Evolutionary conservation across 208 protist genomes (phyloP).

Genomic region (Trypanosoma lewisi): DNA sequence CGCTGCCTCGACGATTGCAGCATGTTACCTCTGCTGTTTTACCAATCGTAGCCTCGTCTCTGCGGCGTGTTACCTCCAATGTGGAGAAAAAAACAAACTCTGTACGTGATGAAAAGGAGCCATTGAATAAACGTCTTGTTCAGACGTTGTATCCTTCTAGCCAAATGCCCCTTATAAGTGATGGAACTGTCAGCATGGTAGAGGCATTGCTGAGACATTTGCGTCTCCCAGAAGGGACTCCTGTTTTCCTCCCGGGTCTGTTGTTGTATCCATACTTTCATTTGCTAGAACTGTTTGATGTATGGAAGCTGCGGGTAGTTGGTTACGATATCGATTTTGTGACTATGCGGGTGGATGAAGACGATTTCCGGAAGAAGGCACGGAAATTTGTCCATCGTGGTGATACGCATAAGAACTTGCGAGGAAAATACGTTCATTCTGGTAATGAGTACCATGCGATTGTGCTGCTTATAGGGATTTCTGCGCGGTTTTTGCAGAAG

Average conservation of each 20-base stretch:
- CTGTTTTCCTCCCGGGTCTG: conserved; percentile 24
- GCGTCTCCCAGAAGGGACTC: not conserved
- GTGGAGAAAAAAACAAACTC: not conserved
- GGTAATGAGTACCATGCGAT: not conserved
- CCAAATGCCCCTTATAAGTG: conserved; percentile 19
- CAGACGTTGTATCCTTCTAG: conserved; percentile 3
- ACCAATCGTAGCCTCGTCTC: not conserved
- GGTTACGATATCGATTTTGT: conserved; percentile 34
- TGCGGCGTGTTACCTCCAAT: not conserved
- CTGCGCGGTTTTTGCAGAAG: conserved; percentile 27
- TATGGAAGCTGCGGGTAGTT: conserved; percentile 17
- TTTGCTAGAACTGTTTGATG: conserved; percentile 21
- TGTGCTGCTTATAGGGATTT: conserved; percentile 26
- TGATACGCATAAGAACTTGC: not conserved
- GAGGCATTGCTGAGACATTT: conserved; percentile 18
- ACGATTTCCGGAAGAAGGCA: conserved; percentile 9
- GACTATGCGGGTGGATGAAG: conserved; percentile 23
- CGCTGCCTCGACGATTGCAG: not conserved
- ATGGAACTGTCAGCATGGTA: conserved; percentile 16
- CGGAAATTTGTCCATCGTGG: conserved; percentile 1
- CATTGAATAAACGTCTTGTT: not conserved
- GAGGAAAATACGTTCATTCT: not conserved
- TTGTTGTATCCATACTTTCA: conserved; percentile 20
- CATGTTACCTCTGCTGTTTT: not conserved
- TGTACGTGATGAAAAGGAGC: not conserved